Conservation (phyloP, 2,329 filamentous ascomycete species). For the Neonectria hederae region DNA sequence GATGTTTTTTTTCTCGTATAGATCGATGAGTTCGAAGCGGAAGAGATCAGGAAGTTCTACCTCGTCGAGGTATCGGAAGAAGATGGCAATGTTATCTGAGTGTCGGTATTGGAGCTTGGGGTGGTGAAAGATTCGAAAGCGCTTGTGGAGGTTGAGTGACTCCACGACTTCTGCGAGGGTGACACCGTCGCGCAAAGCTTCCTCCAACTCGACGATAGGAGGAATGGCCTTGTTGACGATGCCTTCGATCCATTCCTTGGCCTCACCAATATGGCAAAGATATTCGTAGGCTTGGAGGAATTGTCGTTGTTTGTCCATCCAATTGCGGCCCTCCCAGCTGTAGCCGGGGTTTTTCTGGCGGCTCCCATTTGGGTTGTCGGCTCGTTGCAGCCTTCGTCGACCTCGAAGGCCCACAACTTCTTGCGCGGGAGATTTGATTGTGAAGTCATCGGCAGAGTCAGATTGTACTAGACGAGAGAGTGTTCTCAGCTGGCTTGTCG, state of each 20-base stretch:
- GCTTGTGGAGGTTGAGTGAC: slow-evolving; percentile 80
- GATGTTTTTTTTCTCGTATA: slow-evolving; percentile 99
- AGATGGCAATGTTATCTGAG: slow-evolving; percentile 96
- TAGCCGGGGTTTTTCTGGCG: slow-evolving; percentile 63
- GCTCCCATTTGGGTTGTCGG: slow-evolving; percentile 61
- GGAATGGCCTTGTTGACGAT: slow-evolving; percentile 86
- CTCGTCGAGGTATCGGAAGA: slow-evolving; percentile 93
- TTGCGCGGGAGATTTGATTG: slow-evolving; percentile 78
- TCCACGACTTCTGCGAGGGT: slow-evolving; percentile 95
- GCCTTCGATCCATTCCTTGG: slow-evolving; percentile 98
- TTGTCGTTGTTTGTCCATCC: slow-evolving; percentile 99
- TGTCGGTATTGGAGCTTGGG: slow-evolving; percentile 91
- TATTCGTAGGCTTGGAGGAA: slow-evolving; percentile 98
- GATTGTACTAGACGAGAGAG: slow-evolving; percentile 84
- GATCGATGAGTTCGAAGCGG: slow-evolving; percentile 93
- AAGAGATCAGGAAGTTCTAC: slow-evolving; percentile 95
- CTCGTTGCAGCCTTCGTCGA: slow-evolving; percentile 81
- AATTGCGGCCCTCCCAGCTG: slow-evolving; percentile 84
- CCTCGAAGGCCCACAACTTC: slow-evolving; percentile 91
- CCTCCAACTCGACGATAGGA: slow-evolving; percentile 91
- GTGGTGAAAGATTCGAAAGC: slow-evolving; percentile 84
- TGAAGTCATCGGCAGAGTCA: slow-evolving; percentile 80
- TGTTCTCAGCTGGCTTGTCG: slow-evolving; percentile 88
- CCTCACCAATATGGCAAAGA: slow-evolving; percentile 97
- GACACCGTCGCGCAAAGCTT: slow-evolving; percentile 90